These are phyloP conservation scores for Bifiguratus adelaidae DNA, from an alignment of 192 early-diverging fungal species.

Conservation along the genomic window DNA sequence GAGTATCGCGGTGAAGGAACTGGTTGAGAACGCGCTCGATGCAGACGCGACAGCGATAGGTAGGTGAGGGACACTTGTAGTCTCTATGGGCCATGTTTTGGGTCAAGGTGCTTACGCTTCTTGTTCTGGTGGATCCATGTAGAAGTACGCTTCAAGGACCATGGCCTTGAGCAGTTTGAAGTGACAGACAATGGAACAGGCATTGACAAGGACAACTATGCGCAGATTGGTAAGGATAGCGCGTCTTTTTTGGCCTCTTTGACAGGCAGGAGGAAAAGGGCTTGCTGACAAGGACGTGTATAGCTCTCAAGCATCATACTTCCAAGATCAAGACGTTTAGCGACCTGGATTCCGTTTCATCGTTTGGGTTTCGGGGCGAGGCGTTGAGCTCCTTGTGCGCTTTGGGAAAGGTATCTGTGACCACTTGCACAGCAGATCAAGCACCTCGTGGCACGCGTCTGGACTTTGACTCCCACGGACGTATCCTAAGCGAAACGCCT, in stretches of 20 bases:
- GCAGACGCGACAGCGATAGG: constrained; percentile 70
- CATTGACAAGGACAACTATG: constrained; percentile 50
- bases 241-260: not conserved
- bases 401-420: constrained; percentile 50
- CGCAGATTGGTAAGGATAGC: constrained; percentile 43
- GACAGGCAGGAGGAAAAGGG: not conserved
- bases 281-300: not conserved
- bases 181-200: constrained; percentile 88
- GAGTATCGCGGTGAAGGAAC: constrained; percentile 79
- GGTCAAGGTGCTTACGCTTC: not conserved
- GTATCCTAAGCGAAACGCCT: constrained; percentile 27
- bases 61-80: constrained; percentile 3
- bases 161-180: constrained; percentile 62
- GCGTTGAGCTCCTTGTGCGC: constrained; percentile 87
- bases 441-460: constrained; percentile 51
- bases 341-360: constrained; percentile 60
- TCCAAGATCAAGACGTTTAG: constrained; percentile 75
- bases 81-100: not conserved
- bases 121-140: not conserved
- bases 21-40: constrained; percentile 91
- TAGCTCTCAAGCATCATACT: constrained; percentile 80
- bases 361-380: constrained; percentile 93
- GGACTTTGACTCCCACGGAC: constrained; percentile 57
- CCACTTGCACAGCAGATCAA: constrained; percentile 51
- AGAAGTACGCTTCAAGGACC: constrained; percentile 74